Conservation (phyloP, 495 filamentous ascomycete genomes). For the Pyrenula aspistea region DNA sequence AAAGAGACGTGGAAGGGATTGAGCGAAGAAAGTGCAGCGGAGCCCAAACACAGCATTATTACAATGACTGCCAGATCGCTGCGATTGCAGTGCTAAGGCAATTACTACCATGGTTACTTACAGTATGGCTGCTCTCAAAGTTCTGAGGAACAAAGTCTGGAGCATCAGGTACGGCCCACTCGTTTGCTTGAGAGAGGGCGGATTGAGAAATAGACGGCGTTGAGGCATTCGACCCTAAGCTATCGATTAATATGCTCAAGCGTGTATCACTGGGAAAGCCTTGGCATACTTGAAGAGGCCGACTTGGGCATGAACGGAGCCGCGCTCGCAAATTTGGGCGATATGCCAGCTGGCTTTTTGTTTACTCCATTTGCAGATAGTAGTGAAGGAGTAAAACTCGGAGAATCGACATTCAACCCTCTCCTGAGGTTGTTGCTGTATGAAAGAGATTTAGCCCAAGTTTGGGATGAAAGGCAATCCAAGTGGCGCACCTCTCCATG, state of each 20-base stretch:
- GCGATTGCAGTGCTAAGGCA: no score
- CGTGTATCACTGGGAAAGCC: neutral
- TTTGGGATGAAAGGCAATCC: neutral
- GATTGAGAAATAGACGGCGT: constrained; percentile 36
- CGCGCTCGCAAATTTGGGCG: constrained; percentile 80
- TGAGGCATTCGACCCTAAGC: constrained; percentile 28
- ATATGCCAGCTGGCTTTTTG: constrained; percentile 60
- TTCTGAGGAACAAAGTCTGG: constrained; percentile 71
- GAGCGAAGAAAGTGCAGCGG: no score
- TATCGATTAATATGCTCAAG: constrained; percentile 15
- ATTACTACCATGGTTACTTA: no score
- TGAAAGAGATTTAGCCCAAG: constrained; percentile 1
- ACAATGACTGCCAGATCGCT: no score
- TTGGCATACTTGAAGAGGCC: constrained; percentile 27
- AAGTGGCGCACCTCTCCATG: constrained; percentile 28
- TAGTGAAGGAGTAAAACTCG: constrained; percentile 75
- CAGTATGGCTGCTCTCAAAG: constrained; percentile 53
- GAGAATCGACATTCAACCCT: constrained; percentile 88
- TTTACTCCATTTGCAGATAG: constrained; percentile 38
- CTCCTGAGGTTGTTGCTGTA: constrained; percentile 46
- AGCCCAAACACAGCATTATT: no score
- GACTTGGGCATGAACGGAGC: constrained; percentile 74
- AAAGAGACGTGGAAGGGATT: no score
- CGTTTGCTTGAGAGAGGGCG: constrained; percentile 5
- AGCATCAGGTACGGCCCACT: constrained; percentile 50